Conservation (phyloP, 23 red algal species). For the Cyanidium caldarium region DNA sequence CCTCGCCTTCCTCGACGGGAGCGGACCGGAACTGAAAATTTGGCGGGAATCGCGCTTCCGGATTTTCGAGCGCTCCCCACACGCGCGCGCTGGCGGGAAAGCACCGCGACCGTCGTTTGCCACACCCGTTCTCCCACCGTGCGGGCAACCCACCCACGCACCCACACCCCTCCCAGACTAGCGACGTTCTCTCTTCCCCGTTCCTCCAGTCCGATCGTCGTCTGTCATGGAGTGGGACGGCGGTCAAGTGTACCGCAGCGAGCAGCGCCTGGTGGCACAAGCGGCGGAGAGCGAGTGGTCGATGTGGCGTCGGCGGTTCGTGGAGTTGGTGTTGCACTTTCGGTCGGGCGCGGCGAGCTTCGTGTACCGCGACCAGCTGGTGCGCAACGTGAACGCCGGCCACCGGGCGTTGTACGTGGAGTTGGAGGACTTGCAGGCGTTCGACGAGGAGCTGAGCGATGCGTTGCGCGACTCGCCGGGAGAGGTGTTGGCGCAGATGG, state of each 20-base stretch:
- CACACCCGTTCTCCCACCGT: too few relatives aligned
- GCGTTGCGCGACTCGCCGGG: slow-evolving; percentile 20
- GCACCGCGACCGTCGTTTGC: too few relatives aligned
- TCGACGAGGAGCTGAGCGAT: slow-evolving; percentile 60
- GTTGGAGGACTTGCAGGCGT: slow-evolving; percentile 59
- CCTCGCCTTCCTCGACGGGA: too few relatives aligned
- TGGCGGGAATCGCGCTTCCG: too few relatives aligned
- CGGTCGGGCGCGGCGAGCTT: slow-evolving; percentile 31
- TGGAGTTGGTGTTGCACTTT: slow-evolving; percentile 87
- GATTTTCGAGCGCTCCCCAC: too few relatives aligned
- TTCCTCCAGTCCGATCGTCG: too few relatives aligned
- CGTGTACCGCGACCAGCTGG: slow-evolving; percentile 70
- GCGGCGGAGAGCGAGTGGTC: neutral
- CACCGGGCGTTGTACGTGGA: slow-evolving; percentile 25
- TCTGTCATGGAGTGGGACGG: slow-evolving; percentile 66
- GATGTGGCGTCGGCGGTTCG: slow-evolving; percentile 34
- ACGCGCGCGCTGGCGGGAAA: too few relatives aligned
- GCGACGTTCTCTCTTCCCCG: too few relatives aligned
- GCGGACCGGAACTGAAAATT: too few relatives aligned
- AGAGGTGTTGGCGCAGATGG: slow-evolving; percentile 14
- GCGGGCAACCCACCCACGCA: too few relatives aligned
- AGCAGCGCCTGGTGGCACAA: slow-evolving; percentile 34
- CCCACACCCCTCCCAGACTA: too few relatives aligned
- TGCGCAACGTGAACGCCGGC: slow-evolving; percentile 39
- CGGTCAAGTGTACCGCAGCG: slow-evolving; percentile 48